A percentile compares a stretch with the other conserved stretches of the same genome.
phyloP scores from a whole-genome alignment of 257 asterid genomes.

The Solanum clarkiae region DNA sequence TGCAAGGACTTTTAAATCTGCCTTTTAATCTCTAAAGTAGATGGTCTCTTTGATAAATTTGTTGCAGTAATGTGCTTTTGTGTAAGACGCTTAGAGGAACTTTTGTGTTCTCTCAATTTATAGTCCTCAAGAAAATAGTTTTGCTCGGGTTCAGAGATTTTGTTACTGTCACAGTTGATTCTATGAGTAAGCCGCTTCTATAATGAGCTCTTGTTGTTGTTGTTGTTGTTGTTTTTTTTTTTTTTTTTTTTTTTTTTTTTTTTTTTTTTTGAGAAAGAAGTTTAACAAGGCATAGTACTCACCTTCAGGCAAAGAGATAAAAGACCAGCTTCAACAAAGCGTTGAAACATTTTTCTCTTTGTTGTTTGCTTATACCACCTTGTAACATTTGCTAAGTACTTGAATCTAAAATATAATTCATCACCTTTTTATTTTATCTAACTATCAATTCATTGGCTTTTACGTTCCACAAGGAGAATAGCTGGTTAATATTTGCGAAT shows the following conservation, averaged over 20 bases:
- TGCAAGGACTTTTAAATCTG: neutral
- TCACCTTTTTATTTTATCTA: neutral
- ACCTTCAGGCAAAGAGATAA: neutral
- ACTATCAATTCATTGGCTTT: neutral
- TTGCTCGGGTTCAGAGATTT: neutral
- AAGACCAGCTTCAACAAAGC: neutral
- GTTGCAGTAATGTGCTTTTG: neutral
- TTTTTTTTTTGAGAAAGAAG: neutral
- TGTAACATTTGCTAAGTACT: neutral
- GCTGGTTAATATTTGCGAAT: neutral
- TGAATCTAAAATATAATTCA: neutral
- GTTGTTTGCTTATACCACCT: neutral
- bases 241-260: neutral
- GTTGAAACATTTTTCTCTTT: neutral
- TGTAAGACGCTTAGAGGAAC: neutral
- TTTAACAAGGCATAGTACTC: neutral
- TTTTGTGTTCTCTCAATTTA: neutral
- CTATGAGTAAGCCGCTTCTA: neutral
- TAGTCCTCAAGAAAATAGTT: neutral
- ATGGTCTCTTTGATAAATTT: neutral
- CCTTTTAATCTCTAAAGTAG: neutral
- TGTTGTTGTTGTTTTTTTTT: neutral
- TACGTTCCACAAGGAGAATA: neutral
- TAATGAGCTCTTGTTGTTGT: neutral
- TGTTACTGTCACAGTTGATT: neutral